Percentiles rank a stretch among this genome's conserved stretches.
These are phyloP conservation scores for Austroboletus eburneus DNA, from an alignment of 768 basidiomycete species.

Conservation along the genomic window DNA sequence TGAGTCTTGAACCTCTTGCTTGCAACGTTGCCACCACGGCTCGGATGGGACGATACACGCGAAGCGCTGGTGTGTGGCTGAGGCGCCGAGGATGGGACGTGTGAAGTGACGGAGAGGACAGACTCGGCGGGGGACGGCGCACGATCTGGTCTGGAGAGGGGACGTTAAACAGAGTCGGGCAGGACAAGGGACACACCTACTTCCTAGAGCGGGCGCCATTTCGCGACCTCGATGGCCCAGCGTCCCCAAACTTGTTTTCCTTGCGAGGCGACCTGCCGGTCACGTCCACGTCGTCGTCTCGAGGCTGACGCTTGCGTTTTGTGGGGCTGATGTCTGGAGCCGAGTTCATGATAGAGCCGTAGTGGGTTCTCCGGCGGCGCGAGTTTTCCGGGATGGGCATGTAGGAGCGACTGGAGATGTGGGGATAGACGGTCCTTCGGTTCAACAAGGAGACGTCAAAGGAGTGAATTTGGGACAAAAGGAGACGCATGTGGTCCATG, in stretches of 20 bases:
- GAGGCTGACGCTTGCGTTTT: conserved; percentile 55
- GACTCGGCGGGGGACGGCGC: conserved; percentile 71
- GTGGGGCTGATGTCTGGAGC: conserved; percentile 55
- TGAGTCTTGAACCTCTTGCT: conserved; percentile 44
- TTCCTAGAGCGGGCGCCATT: conserved; percentile 56
- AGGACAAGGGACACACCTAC: conserved; percentile 35
- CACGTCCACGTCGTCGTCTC: conserved; percentile 63
- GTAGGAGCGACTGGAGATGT: conserved; percentile 65
- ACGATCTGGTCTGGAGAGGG: conserved; percentile 51
- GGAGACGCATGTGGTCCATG: conserved; percentile 53
- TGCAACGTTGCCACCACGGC: conserved; percentile 29
- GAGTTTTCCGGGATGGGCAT: conserved; percentile 70
- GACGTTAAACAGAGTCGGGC: neutral
- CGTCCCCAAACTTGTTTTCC: conserved; percentile 44
- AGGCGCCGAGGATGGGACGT: conserved; percentile 41
- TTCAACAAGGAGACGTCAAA: conserved; percentile 55
- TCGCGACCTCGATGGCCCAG: conserved; percentile 42
- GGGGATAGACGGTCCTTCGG: conserved; percentile 69
- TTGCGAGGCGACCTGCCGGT: conserved; percentile 60
- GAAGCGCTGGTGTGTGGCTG: conserved; percentile 26
- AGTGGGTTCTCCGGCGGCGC: conserved; percentile 53
- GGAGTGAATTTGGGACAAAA: conserved; percentile 60
- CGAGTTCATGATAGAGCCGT: conserved; percentile 50
- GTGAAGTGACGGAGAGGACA: conserved; percentile 65
- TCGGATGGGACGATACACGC: conserved; percentile 27